Evolutionary conservation across 108 stramenopile genomes (phyloP).

Genomic region (Cyclotella kingstonii): DNA sequence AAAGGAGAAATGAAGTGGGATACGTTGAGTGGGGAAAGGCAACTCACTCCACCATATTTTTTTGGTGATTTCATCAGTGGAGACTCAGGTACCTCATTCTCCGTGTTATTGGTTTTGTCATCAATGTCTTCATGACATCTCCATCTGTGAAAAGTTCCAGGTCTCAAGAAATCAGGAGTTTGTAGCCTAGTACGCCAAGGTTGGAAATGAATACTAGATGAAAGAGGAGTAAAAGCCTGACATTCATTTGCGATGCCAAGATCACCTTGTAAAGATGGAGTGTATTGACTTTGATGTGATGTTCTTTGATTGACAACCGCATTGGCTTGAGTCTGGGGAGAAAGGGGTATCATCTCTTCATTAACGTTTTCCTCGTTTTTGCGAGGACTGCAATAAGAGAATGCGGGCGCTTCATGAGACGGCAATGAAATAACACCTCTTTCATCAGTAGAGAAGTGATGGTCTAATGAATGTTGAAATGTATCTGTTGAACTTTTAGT

Average conservation of each 20-base stretch:
- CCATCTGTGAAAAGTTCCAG: slow-evolving; percentile 19
- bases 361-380: background rate
- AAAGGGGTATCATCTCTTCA: slow-evolving; percentile 15
- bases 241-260: slow-evolving; percentile 19
- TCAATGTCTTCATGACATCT: slow-evolving; percentile 8
- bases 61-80: slow-evolving; percentile 19
- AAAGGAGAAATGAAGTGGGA: slow-evolving; percentile 1
- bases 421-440: background rate
- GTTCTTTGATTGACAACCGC: slow-evolving; percentile 8
- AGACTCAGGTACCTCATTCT: background rate
- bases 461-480: background rate
- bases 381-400: slow-evolving; percentile 3
- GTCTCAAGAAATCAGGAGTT: slow-evolving; percentile 13
- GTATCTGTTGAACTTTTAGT: background rate
- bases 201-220: slow-evolving; percentile 3
- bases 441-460: background rate
- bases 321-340: background rate
- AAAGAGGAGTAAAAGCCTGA: slow-evolving; percentile 20
- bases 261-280: background rate
- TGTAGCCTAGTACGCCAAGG: background rate
- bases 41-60: background rate
- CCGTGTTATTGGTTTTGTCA: background rate
- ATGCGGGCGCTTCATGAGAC: background rate
- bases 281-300: background rate
- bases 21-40: slow-evolving; percentile 1